Base-by-base conservation (phyloP, 2,329 filamentous ascomycete species). In the Cladosporium sp. region DNA sequence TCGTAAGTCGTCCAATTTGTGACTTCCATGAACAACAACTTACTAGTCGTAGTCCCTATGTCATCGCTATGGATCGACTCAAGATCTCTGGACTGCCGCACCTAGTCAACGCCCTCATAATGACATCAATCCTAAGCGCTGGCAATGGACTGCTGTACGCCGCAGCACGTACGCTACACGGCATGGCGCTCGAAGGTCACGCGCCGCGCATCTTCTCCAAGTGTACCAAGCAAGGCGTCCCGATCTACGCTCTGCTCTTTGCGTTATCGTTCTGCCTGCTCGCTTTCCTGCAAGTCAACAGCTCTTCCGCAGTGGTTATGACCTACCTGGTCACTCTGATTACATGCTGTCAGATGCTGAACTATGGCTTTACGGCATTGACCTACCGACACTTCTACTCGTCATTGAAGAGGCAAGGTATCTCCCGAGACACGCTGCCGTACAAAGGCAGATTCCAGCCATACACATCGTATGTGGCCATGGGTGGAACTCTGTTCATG, bases 131-230 rank as follows among this genome's bases (percentile, higher is more conserved):
- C 66, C 86, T 88, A 70, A 89, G 87, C 16, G 88, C 88, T 0
- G 88, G 89, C 0, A 90, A 90, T 75, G 88, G 85, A 21, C 86
- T 86, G 70, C 81, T 85, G 58, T 91, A 90, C 74, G 90, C 88
- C 69, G 88, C 88, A 0, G 89, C 87, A 5, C 84, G 89, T 23
- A 88, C 85, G 28, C 79, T 91, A 1, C 90, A 88, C 69, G 88
- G 88, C 0, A 77, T 91, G 3, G 88, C 89, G 0, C 83, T 90
- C 36, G 89, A 85, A 64, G 83, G 84, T 18, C 79, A 80, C 39
- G 84, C 84, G 0, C 84, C 84, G 1, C 77, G 76, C 46, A 73
- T 89, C 73, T 80, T 90, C 26, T 80, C 81, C 68, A 84, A 85
- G 74, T 86, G 83, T 71, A 89, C 83, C 18, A 82, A 80, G 69